Base-by-base conservation (phyloP, 495 filamentous ascomycete species). In the Talaromyces thailandensis region DNA sequence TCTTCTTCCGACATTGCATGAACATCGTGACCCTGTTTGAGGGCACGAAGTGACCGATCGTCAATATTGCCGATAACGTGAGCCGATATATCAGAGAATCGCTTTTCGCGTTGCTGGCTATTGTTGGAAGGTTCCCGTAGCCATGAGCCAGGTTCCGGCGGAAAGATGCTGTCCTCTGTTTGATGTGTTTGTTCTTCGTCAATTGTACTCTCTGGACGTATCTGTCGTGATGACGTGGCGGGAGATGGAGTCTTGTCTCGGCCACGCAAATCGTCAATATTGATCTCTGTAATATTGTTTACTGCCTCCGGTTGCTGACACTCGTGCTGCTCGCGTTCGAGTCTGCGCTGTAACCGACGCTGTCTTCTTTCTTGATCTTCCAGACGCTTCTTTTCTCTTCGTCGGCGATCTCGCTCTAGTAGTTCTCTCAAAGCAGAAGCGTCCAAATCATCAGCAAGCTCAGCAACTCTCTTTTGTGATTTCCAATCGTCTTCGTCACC, bases 401-500 rank as follows among this genome's bases (percentile, higher is more conserved):
- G 81, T 63, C 91, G 84, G 63, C 88, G 79, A 69, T 97, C 92
- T 60, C 92, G 77, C 62, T 97, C 92, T 81, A 97, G 83, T 35
- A 96, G 71, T 67, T 95, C 89, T 21, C 92, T 81, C 56, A 97
- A 67, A 66, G 87, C 89, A 37, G 88, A 82, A 1, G 92, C 88
- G 72, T 87, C 88, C 48, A 96, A 76, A 43, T 89, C 86, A 70
- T 96, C 88, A 24, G 91, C 92, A 40, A 94, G 76, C 53, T 88
- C 85, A 65, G 93, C 88, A 12, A 97, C 83, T 37, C 88, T 83
- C 66, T 86, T 88, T 60, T 81, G 86, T 3, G 88, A 85, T 63
- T 81, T 86, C 14, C 85, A 71, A 4, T 83, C 83, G 18, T 89
- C 86, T 60, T 91, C 85, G 4, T 84, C 81, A 9, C 79, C 70